Evolutionary conservation across 495 filamentous ascomycete species (phyloP).

Genomic region (Hypoxylon lenormandii): DNA sequence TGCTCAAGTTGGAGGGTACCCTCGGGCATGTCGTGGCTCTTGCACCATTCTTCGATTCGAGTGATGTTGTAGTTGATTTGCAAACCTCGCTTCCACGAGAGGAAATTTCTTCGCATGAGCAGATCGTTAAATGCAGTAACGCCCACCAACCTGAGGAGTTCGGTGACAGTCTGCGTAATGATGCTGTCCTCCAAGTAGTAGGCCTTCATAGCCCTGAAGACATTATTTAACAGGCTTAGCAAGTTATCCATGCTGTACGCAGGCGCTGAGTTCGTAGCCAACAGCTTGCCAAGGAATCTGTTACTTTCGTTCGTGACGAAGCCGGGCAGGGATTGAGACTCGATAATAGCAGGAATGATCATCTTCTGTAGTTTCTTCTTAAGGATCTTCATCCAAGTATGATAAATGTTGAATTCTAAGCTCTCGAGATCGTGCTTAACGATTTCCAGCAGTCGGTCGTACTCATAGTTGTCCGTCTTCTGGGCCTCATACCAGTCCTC

Average conservation of each 20-base stretch:
- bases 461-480: constrained; percentile 99
- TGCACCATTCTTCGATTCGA: constrained; percentile 99
- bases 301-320: constrained; percentile 99
- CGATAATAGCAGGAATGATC: constrained; percentile 99
- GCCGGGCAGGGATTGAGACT: constrained; percentile 96
- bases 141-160: constrained; percentile 91
- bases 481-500: constrained; percentile 99
- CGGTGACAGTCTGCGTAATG: constrained; percentile 92
- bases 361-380: constrained; percentile 99
- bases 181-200: constrained; percentile 97
- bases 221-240: constrained; percentile 93
- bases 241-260: constrained; percentile 99
- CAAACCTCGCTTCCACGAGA: constrained; percentile 98
- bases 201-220: constrained; percentile 97
- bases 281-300: constrained; percentile 94
- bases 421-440: constrained; percentile 99
- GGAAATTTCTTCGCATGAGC: constrained; percentile 96
- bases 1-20: constrained; percentile 97
- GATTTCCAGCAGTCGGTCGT: constrained; percentile 96
- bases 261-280: constrained; percentile 85
- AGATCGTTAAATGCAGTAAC: constrained; percentile 99
- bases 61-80: constrained; percentile 99
- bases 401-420: constrained; percentile 99
- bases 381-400: constrained; percentile 99
- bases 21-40: constrained; percentile 99